Conservation (phyloP, 1,284 basidiomycete species). For the Cryptococcus floricola region DNA sequence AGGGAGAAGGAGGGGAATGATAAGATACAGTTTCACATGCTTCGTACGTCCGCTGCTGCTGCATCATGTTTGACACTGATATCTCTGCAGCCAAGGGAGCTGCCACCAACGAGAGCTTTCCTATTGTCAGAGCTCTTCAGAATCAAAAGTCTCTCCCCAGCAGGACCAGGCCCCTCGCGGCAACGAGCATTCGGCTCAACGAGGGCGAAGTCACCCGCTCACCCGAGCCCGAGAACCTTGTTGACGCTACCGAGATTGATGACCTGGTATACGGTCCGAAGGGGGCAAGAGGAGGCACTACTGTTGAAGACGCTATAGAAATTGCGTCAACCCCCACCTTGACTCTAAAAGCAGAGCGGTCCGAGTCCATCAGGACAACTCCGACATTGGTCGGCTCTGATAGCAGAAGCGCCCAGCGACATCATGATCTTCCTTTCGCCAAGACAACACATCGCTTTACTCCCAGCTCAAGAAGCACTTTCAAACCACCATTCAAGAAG, state of each 20-base stretch:
- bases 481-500: background rate
- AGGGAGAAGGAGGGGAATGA: slow-evolving; percentile 6
- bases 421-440: too few relatives aligned
- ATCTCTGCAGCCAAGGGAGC: slow-evolving; percentile 18
- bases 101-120: slow-evolving; percentile 12
- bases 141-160: slow-evolving; percentile 20
- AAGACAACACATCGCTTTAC: too few relatives aligned
- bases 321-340: background rate
- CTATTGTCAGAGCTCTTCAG: slow-evolving; percentile 25
- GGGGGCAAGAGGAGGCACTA: background rate
- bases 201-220: background rate
- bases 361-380: background rate
- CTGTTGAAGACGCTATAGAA: background rate
- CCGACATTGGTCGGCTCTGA: background rate
- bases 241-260: background rate
- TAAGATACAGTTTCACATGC: slow-evolving; percentile 16
- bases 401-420: background rate
- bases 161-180: slow-evolving; percentile 2
- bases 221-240: background rate
- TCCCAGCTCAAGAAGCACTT: background rate
- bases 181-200: background rate
- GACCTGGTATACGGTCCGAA: background rate
- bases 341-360: background rate
- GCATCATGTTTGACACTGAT: background rate
- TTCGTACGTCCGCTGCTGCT: slow-evolving; percentile 21